Base-by-base conservation (phyloP, 352 stramenopile genomes). In the Phytophthora tentaculata region DNA sequence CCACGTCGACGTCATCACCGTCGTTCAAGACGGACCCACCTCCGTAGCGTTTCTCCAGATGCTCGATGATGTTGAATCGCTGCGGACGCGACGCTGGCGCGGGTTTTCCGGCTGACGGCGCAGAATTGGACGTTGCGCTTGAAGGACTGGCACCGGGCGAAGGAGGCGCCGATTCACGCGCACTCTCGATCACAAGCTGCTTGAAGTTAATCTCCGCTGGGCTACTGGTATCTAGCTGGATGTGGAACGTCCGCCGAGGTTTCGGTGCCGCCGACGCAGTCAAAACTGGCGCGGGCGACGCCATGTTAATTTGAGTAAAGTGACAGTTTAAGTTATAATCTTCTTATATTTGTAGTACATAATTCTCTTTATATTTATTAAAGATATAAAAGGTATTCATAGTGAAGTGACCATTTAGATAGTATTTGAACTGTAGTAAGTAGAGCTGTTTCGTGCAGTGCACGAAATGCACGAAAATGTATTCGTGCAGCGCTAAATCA, bases 31-130 rank as follows among this genome's bases (percentile, higher is more conserved):
- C 73, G 2, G 83, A 75, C 6, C 88, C 88, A 19, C 83, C 74
- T 28, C 88, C 88, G 50, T 96, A 96, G 3, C 88, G 83, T 58
- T 96, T 94, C 65, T 96, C 88, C 22, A 96, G 69, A 19, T 88
- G 82, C 57, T 96, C 88, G 53, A 96, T 96, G 71, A 96, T 96
- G 58, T 92, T 91, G 60, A 90, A 96, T 23, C 85, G 84, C 69
- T 91, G 78, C 23, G 62, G 53, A 16, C 55, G 56, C 39, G 52
- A 39, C 9, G 16, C 5, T 5, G 51, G 28, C 58, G 28, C 29
- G 2, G 44, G 12, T 49, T 55, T 59, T 5, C 23, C 39, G 2
- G 43, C 51, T 1, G 45, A 22, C 13, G 41, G 32, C 43, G 32
- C 2, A 8, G 20, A 20, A 41, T 7, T 47, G 14, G 63, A 29